Percentiles rank a stretch among this genome's conserved stretches.
Conservation (phyloP, 495 filamentous ascomycete species). For the Penicillium simplicissimum region DNA sequence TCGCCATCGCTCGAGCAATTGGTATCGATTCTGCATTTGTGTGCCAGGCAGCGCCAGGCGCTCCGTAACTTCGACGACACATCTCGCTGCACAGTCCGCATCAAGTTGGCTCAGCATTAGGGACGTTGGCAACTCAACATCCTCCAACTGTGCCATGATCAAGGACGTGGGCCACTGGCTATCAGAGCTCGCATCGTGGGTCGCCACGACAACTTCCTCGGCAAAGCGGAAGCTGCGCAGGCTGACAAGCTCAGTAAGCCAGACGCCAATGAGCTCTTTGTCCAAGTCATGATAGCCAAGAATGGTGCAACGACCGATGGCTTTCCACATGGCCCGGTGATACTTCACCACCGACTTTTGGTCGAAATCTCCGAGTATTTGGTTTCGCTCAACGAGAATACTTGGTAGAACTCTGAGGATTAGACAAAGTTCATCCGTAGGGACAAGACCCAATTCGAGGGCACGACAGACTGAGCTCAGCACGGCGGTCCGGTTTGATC, state of each 20-base stretch:
- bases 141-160: conserved; percentile 31
- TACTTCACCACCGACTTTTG: conserved; percentile 20
- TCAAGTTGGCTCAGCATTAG: conserved; percentile 27
- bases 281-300: conserved; percentile 38
- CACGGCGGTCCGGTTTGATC: conserved; percentile 20
- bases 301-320: conserved; percentile 42
- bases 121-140: conserved; percentile 3
- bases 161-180: conserved; percentile 31
- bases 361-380: conserved; percentile 19
- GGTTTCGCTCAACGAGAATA: conserved; percentile 22
- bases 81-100: conserved; percentile 26
- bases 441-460: conserved; percentile 41
- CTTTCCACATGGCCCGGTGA: conserved; percentile 41
- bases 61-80: conserved; percentile 41
- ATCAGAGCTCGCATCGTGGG: conserved; percentile 20
- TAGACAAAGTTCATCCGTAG: conserved; percentile 35
- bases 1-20: conserved; percentile 35
- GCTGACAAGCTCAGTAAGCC: conserved; percentile 32
- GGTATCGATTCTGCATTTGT: conserved; percentile 12
- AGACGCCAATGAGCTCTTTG: conserved; percentile 29
- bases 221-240: conserved; percentile 30
- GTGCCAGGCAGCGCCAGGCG: conserved; percentile 20
- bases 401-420: conserved; percentile 33
- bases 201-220: conserved; percentile 34
- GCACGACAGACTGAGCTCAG: conserved; percentile 36